Evolutionary conservation across 768 basidiomycete genomes (phyloP).

Genomic region (Lentinula detonsa): DNA sequence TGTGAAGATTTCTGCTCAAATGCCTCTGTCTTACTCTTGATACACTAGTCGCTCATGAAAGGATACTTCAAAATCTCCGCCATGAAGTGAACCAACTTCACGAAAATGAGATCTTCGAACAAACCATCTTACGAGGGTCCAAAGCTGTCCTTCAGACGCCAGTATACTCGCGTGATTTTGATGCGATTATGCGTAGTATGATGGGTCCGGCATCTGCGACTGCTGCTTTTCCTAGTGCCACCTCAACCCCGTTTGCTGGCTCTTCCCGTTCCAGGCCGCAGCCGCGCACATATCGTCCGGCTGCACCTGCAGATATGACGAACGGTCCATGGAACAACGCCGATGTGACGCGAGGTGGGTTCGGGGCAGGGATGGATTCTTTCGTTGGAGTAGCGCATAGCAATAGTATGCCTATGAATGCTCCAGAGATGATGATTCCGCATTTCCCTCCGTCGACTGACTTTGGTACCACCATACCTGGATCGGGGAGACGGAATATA

Average conservation of each 20-base stretch:
- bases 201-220: slow-evolving; percentile 27
- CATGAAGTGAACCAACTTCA: slow-evolving; percentile 32
- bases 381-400: background rate
- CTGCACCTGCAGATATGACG: background rate
- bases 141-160: slow-evolving; percentile 37
- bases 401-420: background rate
- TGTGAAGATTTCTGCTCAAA: slow-evolving; percentile 9
- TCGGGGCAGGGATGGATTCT: slow-evolving; percentile 3
- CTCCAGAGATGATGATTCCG: background rate
- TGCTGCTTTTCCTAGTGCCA: background rate
- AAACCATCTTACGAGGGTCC: slow-evolving; percentile 39
- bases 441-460: background rate
- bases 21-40: background rate
- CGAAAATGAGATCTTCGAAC: slow-evolving; percentile 45
- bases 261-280: background rate
- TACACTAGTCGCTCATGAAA: slow-evolving; percentile 20
- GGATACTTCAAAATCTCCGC: slow-evolving; percentile 30
- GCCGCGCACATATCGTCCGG: background rate
- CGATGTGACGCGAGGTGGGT: background rate
- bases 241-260: slow-evolving; percentile 1
- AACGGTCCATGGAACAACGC: slow-evolving; percentile 5
- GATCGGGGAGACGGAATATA: background rate
- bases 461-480: background rate
- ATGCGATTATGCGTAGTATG: slow-evolving; percentile 46
- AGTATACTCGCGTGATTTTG: slow-evolving; percentile 39